These are phyloP conservation scores for Boletus speciosus DNA, from an alignment of 768 basidiomycete species.

Conservation along the genomic window DNA sequence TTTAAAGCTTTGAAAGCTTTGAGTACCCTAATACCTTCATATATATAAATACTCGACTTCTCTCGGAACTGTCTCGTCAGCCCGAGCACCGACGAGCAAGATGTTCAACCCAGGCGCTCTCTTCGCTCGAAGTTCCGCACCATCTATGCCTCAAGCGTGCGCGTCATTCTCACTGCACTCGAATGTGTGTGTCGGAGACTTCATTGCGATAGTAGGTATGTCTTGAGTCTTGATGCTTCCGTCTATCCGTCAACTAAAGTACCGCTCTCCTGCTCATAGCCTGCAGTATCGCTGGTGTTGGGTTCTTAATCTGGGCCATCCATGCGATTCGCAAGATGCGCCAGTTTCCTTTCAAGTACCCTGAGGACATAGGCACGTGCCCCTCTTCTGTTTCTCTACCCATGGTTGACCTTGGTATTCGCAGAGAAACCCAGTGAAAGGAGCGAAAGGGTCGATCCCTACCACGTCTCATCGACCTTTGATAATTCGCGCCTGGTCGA, in stretches of 20 bases:
- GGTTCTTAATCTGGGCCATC: conserved; percentile 19
- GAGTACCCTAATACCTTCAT: neutral
- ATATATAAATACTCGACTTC: neutral
- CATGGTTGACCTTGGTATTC: neutral
- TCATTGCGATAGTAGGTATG: conserved; percentile 24
- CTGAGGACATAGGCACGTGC: conserved; percentile 1
- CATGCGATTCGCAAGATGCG: conserved; percentile 22
- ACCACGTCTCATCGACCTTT: neutral
- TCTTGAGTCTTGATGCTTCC: neutral
- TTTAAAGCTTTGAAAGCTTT: neutral
- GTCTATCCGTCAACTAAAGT: neutral
- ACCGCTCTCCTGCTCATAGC: neutral
- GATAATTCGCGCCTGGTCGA: conserved; percentile 2
- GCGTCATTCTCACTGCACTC: conserved; percentile 4
- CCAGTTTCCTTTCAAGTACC: conserved; percentile 5
- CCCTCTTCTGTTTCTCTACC: neutral
- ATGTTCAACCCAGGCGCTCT: conserved; percentile 2
- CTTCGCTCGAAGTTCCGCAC: neutral
- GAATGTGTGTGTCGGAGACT: conserved; percentile 23
- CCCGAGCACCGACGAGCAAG: neutral
- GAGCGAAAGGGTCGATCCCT: conserved; percentile 2
- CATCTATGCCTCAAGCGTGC: conserved; percentile 2
- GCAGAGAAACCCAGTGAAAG: neutral
- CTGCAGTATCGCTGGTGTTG: conserved; percentile 17
- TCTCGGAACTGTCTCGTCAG: neutral